Conservation (phyloP, 2,329 filamentous ascomycete genomes). For the Aspergillus pseudoterreus region DNA sequence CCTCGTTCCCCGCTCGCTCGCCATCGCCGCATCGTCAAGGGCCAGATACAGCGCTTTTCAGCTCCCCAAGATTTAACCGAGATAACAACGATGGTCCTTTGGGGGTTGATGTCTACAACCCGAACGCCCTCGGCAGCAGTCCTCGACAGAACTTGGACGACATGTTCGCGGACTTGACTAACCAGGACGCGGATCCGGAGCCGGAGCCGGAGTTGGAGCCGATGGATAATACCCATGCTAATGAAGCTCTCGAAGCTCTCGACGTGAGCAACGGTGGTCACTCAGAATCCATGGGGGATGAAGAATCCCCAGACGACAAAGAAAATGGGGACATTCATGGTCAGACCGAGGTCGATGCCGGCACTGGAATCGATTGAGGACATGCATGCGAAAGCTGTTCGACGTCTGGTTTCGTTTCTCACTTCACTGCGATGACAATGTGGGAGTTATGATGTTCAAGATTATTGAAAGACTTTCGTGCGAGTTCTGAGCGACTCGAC, state of each 20-base stretch:
- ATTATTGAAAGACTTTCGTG: background rate
- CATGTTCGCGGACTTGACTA: slow-evolving; percentile 46
- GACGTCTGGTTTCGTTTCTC: background rate
- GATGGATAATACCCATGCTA: slow-evolving; percentile 45
- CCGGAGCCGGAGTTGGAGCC: slow-evolving; percentile 24
- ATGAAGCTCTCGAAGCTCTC: slow-evolving; percentile 44
- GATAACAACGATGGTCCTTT: slow-evolving; percentile 29
- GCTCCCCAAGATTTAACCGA: slow-evolving; percentile 36
- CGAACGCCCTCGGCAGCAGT: slow-evolving; percentile 36
- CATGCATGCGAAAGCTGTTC: background rate
- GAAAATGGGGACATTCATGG: slow-evolving; percentile 19
- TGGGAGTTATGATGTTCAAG: background rate
- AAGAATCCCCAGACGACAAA: slow-evolving; percentile 19
- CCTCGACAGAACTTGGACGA: slow-evolving; percentile 41
- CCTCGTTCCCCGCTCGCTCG: slow-evolving; percentile 38
- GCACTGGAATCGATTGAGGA: slow-evolving; percentile 6
- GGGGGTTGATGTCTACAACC: slow-evolving; percentile 28
- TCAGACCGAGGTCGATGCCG: slow-evolving; percentile 11
- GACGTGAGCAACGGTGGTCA: slow-evolving; percentile 37
- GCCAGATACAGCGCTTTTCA: slow-evolving; percentile 41
- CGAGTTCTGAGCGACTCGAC: background rate
- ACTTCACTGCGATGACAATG: background rate
- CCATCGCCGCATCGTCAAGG: slow-evolving; percentile 34
- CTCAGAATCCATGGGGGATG: slow-evolving; percentile 26
- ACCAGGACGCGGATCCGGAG: slow-evolving; percentile 39